phyloP scores from a whole-genome alignment of 495 filamentous ascomycete species.

The Monascus purpureus region DNA sequence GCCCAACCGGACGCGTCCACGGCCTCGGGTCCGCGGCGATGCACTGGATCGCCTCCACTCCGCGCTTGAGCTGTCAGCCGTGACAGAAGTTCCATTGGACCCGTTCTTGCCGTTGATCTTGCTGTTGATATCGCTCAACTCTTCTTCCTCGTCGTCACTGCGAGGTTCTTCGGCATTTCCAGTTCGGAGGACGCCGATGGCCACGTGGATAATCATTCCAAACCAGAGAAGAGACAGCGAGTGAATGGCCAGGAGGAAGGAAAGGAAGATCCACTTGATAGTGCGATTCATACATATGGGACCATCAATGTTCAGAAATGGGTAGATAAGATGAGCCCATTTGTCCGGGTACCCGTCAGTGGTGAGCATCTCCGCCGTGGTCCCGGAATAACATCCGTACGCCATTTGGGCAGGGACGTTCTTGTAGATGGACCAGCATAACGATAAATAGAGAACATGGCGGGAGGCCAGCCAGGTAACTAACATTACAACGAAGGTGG shows the following conservation, averaged over 20 bases:
- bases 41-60: slow-evolving; percentile 31
- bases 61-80: slow-evolving; percentile 19
- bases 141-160: slow-evolving; percentile 73
- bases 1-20: slow-evolving; percentile 40
- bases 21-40: slow-evolving; percentile 20
- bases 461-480: slow-evolving; percentile 70
- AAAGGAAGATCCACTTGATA: slow-evolving; percentile 63
- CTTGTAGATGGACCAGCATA: slow-evolving; percentile 70
- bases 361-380: slow-evolving; percentile 38
- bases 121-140: slow-evolving; percentile 41
- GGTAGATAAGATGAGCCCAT: slow-evolving; percentile 48
- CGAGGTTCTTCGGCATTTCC: slow-evolving; percentile 72
- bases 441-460: slow-evolving; percentile 62
- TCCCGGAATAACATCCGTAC: slow-evolving; percentile 56
- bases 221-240: slow-evolving; percentile 78
- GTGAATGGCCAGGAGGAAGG: slow-evolving; percentile 65
- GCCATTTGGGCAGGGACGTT: slow-evolving; percentile 48
- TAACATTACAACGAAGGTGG: slow-evolving; percentile 78
- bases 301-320: slow-evolving; percentile 53
- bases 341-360: slow-evolving; percentile 41
- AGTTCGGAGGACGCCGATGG: slow-evolving; percentile 58
- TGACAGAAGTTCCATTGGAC: slow-evolving; percentile 9
- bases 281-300: slow-evolving; percentile 60
- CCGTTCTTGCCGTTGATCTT: slow-evolving; percentile 15
- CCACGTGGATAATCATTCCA: slow-evolving; percentile 70